Percentiles rank a stretch among this genome's conserved stretches.
Evolutionary conservation across 2,329 filamentous ascomycete species (phyloP).

Genomic region (Aspergillus tanneri): DNA sequence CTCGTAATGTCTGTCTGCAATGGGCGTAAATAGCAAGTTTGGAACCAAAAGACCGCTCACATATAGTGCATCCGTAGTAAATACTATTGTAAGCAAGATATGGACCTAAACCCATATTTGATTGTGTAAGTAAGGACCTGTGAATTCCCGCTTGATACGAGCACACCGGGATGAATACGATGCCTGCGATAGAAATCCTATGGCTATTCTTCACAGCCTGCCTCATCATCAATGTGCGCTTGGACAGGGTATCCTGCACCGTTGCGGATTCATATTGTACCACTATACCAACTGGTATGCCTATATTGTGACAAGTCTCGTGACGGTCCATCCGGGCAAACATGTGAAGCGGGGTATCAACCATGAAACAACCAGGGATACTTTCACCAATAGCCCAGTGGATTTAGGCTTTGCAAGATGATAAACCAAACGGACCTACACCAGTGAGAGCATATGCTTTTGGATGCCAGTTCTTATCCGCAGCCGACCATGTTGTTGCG

Average conservation of each 20-base stretch:
- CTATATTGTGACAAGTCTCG: background rate
- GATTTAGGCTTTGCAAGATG: background rate
- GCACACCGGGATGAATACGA: background rate
- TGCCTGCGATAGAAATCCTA: background rate
- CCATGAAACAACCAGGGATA: background rate
- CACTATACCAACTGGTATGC: background rate
- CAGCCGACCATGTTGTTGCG: background rate
- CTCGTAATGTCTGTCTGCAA: no score
- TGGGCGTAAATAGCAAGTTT: no score
- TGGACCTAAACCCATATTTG: no score
- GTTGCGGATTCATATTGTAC: background rate
- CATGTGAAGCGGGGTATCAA: background rate
- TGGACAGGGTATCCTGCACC: background rate
- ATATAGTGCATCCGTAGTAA: no score
- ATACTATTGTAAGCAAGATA: no score
- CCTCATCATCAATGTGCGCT: background rate
- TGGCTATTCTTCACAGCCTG: no score
- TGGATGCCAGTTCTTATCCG: background rate
- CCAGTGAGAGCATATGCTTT: background rate
- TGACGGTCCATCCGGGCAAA: background rate
- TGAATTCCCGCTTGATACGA: background rate
- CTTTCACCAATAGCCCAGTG: background rate
- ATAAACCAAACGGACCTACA: background rate
- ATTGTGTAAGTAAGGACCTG: background rate
- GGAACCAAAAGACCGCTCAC: no score